Conservation (phyloP, 2,329 filamentous ascomycete genomes). For the Fusarium sp. region DNA sequence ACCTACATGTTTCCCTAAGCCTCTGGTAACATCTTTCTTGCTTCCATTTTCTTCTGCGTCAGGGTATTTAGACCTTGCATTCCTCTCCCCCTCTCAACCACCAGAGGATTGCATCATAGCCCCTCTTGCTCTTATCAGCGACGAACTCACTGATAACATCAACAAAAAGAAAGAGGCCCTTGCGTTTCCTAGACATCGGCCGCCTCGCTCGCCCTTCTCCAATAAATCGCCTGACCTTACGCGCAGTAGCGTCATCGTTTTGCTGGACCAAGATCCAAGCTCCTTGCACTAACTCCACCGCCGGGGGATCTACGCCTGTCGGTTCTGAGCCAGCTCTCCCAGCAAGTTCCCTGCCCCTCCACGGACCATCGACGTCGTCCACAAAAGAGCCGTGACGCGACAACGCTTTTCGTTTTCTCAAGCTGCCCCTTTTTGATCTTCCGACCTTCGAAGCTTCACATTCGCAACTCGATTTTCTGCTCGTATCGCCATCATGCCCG, state of each 20-base stretch:
- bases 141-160: slow-evolving; percentile 11
- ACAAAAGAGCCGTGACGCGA: slow-evolving; percentile 35
- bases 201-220: slow-evolving; percentile 35
- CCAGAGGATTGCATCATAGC: neutral
- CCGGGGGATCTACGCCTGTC: slow-evolving; percentile 43
- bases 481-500: slow-evolving; percentile 50
- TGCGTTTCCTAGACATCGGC: slow-evolving; percentile 25
- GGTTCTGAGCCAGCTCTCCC: slow-evolving; percentile 35
- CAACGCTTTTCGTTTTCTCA: slow-evolving; percentile 19
- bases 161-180: slow-evolving; percentile 21
- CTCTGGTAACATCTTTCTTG: slow-evolving; percentile 24
- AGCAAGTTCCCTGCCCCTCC: slow-evolving; percentile 44
- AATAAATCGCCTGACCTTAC: slow-evolving; percentile 46
- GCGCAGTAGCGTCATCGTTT: slow-evolving; percentile 46
- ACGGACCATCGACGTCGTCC: slow-evolving; percentile 39
- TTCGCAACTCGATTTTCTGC: neutral
- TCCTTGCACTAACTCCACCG: slow-evolving; percentile 45
- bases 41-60: slow-evolving; percentile 24
- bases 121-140: neutral
- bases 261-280: slow-evolving; percentile 39
- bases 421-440: slow-evolving; percentile 6
- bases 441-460: neutral
- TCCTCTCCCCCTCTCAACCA: neutral
- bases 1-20: slow-evolving; percentile 8
- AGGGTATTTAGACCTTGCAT: slow-evolving; percentile 16